Evolutionary conservation across 2,329 filamentous ascomycete species (phyloP).

Genomic region (Cladosporium phlei): DNA sequence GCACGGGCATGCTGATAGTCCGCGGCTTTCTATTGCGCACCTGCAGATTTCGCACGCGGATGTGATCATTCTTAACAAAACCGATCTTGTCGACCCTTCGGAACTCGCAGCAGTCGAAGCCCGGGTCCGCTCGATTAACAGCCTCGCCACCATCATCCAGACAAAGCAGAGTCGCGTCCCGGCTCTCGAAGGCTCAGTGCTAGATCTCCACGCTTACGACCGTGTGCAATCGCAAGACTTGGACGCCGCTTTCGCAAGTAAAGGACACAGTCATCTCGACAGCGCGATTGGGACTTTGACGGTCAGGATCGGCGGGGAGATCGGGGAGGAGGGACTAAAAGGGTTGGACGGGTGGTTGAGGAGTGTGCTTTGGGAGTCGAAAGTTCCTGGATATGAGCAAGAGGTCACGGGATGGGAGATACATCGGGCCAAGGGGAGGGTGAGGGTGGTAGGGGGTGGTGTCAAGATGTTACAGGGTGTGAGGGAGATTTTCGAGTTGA

Average conservation of each 20-base stretch:
- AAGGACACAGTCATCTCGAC: constrained; percentile 88
- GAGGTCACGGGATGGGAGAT: constrained; percentile 60
- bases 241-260: constrained; percentile 63
- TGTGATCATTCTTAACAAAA: constrained; percentile 90
- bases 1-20: constrained; percentile 51
- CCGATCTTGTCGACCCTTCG: constrained; percentile 68
- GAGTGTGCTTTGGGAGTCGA: constrained; percentile 72
- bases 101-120: constrained; percentile 66
- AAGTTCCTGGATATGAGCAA: constrained; percentile 16
- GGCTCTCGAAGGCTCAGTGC: constrained; percentile 73
- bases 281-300: constrained; percentile 81
- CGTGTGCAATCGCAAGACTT: constrained; percentile 61
- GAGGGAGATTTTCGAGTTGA: constrained; percentile 86
- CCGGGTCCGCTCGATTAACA: constrained; percentile 81
- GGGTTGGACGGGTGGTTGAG: constrained; percentile 76
- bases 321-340: constrained; percentile 55
- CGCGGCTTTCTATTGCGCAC: constrained; percentile 84
- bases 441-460: constrained; percentile 60
- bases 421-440: constrained; percentile 78
- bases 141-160: constrained; percentile 74
- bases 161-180: constrained; percentile 78
- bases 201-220: constrained; percentile 92
- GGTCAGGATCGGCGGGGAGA: constrained; percentile 55
- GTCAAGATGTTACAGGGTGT: constrained; percentile 85
- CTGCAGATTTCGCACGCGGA: constrained; percentile 96